Percentiles rank a stretch among this genome's conserved stretches.
Conservation (phyloP, 1,284 basidiomycete genomes). For the Phaffia rhodozyma region DNA sequence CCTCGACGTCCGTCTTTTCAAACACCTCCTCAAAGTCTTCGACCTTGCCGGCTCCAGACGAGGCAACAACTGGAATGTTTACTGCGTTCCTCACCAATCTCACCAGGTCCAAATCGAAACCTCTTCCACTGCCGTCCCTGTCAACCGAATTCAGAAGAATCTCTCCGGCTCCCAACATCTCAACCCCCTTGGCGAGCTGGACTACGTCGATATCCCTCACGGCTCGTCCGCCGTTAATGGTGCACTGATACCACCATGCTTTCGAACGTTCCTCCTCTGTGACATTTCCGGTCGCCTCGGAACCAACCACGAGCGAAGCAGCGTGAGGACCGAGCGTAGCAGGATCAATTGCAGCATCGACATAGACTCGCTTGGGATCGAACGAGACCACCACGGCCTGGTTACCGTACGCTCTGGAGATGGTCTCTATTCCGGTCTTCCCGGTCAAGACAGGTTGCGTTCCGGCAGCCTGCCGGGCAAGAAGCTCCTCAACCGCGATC, state of each 20-base stretch:
- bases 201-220: constrained; percentile 79
- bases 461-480: constrained; percentile 42
- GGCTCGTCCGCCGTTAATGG: constrained; percentile 85
- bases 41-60: constrained; percentile 74
- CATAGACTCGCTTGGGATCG: constrained; percentile 83
- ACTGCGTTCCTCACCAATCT: constrained; percentile 63
- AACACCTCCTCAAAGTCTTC: constrained; percentile 85
- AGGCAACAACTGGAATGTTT: constrained; percentile 84
- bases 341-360: constrained; percentile 58
- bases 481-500: constrained; percentile 75
- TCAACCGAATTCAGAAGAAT: constrained; percentile 95
- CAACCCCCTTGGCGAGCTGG: constrained; percentile 79
- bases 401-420: constrained; percentile 79
- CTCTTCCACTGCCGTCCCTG: constrained; percentile 81
- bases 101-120: constrained; percentile 82
- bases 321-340: constrained; percentile 44
- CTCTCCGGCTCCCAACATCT: constrained; percentile 86
- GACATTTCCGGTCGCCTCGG: constrained; percentile 40
- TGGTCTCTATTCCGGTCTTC: constrained; percentile 79
- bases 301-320: constrained; percentile 30
- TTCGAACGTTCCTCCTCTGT: constrained; percentile 52
- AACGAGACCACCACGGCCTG: constrained; percentile 98
- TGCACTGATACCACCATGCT: constrained; percentile 98
- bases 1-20: constrained; percentile 64
- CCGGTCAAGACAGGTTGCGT: constrained; percentile 35